Percentiles rank a stretch among this genome's conserved stretches.
Evolutionary conservation across 148 eudicot species (phyloP).

Genomic region (Fagopyrum tataricum): DNA sequence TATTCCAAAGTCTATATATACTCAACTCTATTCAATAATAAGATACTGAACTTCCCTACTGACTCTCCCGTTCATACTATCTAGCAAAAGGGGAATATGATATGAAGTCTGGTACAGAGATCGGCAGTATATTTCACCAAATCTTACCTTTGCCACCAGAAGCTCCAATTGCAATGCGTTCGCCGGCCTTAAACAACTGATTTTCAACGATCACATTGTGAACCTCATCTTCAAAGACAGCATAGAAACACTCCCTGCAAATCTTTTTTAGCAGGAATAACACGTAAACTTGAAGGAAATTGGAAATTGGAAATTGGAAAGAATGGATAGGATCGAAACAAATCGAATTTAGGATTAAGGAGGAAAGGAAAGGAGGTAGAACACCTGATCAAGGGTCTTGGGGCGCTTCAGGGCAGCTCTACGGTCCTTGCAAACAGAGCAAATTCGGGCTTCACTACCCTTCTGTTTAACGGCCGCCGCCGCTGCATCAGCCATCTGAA

Average conservation of each 20-base stretch:
- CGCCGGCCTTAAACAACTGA: constrained; percentile 75
- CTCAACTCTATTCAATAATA: too few species aligned
- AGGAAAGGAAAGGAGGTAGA: neutral
- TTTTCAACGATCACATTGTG: constrained; percentile 72
- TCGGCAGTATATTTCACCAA: neutral
- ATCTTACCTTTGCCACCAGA: constrained; percentile 90
- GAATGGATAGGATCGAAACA: neutral
- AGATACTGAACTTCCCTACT: too few species aligned
- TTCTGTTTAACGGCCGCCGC: constrained; percentile 22
- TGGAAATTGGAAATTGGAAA: neutral
- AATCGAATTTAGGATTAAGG: neutral
- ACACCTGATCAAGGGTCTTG: constrained; percentile 50
- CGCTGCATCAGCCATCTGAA: constrained; percentile 12
- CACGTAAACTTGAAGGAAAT: neutral
- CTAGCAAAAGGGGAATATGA: neutral
- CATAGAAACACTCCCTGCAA: constrained; percentile 90
- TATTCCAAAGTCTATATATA: too few species aligned
- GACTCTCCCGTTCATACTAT: too few species aligned
- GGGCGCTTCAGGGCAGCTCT: constrained; percentile 49
- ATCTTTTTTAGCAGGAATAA: constrained; percentile 32
- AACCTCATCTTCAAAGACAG: constrained; percentile 81
- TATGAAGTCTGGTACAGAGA: neutral
- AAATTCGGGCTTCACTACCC: constrained; percentile 20
- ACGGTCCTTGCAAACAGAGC: constrained; percentile 30
- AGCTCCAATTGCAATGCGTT: constrained; percentile 90